Evolutionary conservation across 2,329 filamentous ascomycete species (phyloP), one percentile per base, ranked within the genome.

Genomic region (Trichoderma atrobrunneum): DNA sequence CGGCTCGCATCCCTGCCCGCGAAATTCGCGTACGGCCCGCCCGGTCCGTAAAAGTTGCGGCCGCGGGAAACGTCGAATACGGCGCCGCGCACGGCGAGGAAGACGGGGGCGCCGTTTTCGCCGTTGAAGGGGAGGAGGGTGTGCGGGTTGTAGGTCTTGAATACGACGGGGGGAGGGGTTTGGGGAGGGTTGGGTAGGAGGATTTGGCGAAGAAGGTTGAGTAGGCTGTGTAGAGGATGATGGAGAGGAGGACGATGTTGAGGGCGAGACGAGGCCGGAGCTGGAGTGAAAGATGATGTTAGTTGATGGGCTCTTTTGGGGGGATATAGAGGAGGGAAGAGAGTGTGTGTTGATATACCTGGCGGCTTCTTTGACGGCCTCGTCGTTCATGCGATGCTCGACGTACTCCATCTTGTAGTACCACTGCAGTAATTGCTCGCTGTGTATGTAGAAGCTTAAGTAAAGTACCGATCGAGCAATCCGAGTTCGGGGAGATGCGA

Each of bases 11-110:
- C 96, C 51, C 95, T 87, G 0, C 96, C 96, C 0, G 96, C 96
- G 80, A 99, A 99, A 84, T 98, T 98, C 81, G 91, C 91, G 82
- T 99, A 99, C 2, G 95, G 94, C 0, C 95, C 95, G 14, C 94
- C 95, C 24, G 96, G 96, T 5, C 96, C 96, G 84, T 99, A 99
- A 82, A 98, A 98, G 85, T 97, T 95, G 78, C 92, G 89, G 28
- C 96, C 95, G 16, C 90, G 85, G 0, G 91, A 90, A 28, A 98
- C 95, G 80, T 99, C 96, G 80, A 98, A 98, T 74, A 98, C 91
- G 65, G 90, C 90, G 67, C 96, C 95, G 56, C 94, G 92, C 21
- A 98, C 94, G n/a, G 94, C 93, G 63, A 99, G 88, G 83, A 93
- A 97, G 71, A 98, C 93, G 64, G 93, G 93, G 76, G 84, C 85